phyloP scores from a whole-genome alignment of 2,329 filamentous ascomycete species.

The Aspergillus vadensis region DNA sequence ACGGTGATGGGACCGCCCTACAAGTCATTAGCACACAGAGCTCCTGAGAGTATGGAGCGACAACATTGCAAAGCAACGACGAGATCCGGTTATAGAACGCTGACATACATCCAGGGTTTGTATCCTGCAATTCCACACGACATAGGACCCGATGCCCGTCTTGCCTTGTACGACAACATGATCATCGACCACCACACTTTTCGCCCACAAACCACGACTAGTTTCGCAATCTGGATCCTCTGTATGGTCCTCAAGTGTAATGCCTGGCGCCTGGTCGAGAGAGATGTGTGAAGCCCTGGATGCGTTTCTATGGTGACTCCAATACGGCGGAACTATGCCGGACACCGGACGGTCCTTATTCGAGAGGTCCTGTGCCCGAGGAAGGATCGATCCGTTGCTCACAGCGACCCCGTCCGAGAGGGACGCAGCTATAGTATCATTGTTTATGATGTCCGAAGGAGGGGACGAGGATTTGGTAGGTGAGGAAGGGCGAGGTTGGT shows the following conservation, averaged over 20 bases:
- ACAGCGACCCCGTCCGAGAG: constrained; percentile 8
- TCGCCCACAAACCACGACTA: constrained; percentile 63
- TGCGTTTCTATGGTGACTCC: constrained; percentile 45
- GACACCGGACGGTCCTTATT: constrained; percentile 31
- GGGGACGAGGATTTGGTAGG: constrained; percentile 16
- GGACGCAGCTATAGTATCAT: constrained; percentile 13
- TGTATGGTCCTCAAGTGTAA: constrained; percentile 66
- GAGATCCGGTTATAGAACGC: not conserved
- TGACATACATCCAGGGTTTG: constrained; percentile 75
- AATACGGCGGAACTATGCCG: constrained; percentile 47
- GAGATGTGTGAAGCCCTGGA: constrained; percentile 46
- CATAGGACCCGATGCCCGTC: constrained; percentile 76
- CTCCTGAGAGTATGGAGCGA: not conserved
- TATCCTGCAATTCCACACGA: constrained; percentile 89
- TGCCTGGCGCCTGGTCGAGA: constrained; percentile 47
- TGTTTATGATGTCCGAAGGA: constrained; percentile 15
- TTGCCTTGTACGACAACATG: constrained; percentile 63
- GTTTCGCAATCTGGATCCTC: constrained; percentile 58
- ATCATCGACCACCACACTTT: constrained; percentile 62
- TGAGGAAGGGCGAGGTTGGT: constrained; percentile 29
- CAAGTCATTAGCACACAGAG: constrained; percentile 20
- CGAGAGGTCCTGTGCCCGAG: constrained; percentile 19
- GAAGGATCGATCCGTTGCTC: constrained; percentile 18
- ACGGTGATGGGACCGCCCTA: constrained; percentile 60
- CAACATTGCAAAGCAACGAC: not conserved